Evolutionary conservation across 2,329 filamentous ascomycete genomes (phyloP), one percentile per base, ranked within the genome.

Genomic region (Trichoderma sp.): DNA sequence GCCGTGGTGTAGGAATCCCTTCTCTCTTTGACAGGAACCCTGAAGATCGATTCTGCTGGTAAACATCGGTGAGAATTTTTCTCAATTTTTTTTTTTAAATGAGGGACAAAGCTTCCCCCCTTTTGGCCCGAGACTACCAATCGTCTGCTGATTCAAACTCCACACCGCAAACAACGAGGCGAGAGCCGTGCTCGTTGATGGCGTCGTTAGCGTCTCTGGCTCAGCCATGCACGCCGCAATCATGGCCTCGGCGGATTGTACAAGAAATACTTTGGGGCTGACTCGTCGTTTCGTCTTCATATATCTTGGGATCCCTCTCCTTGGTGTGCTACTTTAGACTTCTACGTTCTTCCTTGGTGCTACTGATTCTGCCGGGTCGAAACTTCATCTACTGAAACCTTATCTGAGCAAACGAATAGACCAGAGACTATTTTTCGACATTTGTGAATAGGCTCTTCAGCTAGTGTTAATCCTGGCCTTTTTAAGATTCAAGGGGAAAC

Each of bases 141-240:
- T 21, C n/a, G 47, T 43, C 49, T 35, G 62, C 56, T 52, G 55
- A 59, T 35, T 49, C 65, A 29, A 58, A 61, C 65, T 68, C 65
- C 65, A 61, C 65, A 61, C 65, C 65, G 65, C 56, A 67, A 67
- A 52, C 55, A 35, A 52, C 40, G 33, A 21, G 21, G 19, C 33
- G 35, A 60, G 49, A 60, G 43, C 57, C 47, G 33, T 53, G 56
- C 43, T 53, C 27, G 21, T 29, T 68, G 56, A 61, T 27, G 65
- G 53, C 56, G 33, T 57, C 65, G 58, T 61, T 68, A 68, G 65
- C 65, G 65, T 43, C 65, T 19, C 52, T 59, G 55, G 64, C 8
- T 21, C 35, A 29, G 47, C 55, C 29, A 21, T 33, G 7, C n/a
- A 19, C 35, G 24, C 64, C 40, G 29, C 21, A 37, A n/a, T n/a